These are phyloP conservation scores for Basipetospora chlamydospora DNA, from an alignment of 2,329 filamentous ascomycete genomes.

Conservation along the genomic window DNA sequence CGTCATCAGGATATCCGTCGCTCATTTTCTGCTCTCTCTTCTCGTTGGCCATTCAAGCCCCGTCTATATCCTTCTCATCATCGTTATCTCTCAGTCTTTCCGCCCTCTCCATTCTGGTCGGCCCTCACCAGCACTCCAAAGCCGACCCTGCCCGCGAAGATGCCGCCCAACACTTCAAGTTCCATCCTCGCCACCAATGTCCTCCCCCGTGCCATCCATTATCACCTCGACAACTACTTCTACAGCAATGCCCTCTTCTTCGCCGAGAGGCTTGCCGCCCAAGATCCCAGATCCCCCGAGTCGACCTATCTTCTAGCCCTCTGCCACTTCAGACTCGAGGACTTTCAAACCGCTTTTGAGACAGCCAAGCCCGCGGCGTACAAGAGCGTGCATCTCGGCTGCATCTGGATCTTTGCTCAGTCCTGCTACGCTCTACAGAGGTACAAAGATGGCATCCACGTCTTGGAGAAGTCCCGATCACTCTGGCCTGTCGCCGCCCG, in stretches of 20 bases:
- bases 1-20: too few species aligned
- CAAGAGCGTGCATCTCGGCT: constrained; percentile 66
- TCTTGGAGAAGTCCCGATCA: constrained; percentile 68
- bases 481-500: constrained; percentile 62
- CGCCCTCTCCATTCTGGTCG: neutral
- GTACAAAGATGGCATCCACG: constrained; percentile 66
- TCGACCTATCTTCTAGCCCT: constrained; percentile 70
- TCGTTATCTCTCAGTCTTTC: too few species aligned
- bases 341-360: constrained; percentile 77
- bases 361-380: constrained; percentile 56
- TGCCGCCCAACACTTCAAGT: constrained; percentile 27
- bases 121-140: too few species aligned
- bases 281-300: constrained; percentile 70
- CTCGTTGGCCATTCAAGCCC: too few species aligned
- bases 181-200: constrained; percentile 34
- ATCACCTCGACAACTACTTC: constrained; percentile 77
- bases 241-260: constrained; percentile 88
- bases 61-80: too few species aligned
- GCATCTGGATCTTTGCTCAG: constrained; percentile 83
- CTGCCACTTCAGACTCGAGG: constrained; percentile 69
- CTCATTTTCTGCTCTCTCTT: too few species aligned
- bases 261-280: constrained; percentile 69
- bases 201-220: constrained; percentile 45
- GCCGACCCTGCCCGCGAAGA: too few species aligned
- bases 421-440: constrained; percentile 68